These are phyloP conservation scores for Phytopythium vexans DNA, from an alignment of 352 stramenopile species.

Conservation along the genomic window DNA sequence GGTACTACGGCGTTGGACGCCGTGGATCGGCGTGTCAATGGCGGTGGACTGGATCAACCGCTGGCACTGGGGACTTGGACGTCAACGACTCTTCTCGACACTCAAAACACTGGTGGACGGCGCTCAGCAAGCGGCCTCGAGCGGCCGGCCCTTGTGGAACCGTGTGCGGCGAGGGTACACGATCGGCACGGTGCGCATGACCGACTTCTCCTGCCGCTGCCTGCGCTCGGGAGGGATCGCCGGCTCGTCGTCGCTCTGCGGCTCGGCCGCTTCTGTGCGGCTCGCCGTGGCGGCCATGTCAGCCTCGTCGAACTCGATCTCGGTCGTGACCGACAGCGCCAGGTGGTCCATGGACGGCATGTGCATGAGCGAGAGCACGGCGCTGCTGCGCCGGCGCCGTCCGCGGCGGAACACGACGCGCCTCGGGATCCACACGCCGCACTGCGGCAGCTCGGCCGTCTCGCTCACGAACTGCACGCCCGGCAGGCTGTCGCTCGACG, in stretches of 20 bases:
- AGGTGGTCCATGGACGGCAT: constrained; percentile 13
- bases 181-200: constrained; percentile 18
- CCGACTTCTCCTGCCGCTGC: background rate
- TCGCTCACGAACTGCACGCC: background rate
- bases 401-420: constrained; percentile 33
- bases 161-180: constrained; percentile 25
- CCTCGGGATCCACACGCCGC: constrained; percentile 25
- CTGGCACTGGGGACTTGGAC: background rate
- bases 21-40: too few relatives aligned
- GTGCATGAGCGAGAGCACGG: constrained; percentile 24
- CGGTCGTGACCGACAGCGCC: constrained; percentile 7
- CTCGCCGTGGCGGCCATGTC: background rate
- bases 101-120: background rate
- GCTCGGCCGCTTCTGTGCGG: background rate
- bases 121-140: constrained; percentile 14
- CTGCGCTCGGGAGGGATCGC: constrained; percentile 6
- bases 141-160: constrained; percentile 24
- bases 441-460: constrained; percentile 11
- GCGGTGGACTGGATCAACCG: too few relatives aligned
- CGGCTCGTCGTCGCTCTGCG: background rate
- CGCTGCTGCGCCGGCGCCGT: constrained; percentile 18
- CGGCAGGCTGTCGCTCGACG: background rate
- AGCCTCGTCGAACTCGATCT: constrained; percentile 5
- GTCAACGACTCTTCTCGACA: background rate
- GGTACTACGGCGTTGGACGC: too few relatives aligned